phyloP scores from a whole-genome alignment of 75 land plant species.

The Pinus tabuliformis region DNA sequence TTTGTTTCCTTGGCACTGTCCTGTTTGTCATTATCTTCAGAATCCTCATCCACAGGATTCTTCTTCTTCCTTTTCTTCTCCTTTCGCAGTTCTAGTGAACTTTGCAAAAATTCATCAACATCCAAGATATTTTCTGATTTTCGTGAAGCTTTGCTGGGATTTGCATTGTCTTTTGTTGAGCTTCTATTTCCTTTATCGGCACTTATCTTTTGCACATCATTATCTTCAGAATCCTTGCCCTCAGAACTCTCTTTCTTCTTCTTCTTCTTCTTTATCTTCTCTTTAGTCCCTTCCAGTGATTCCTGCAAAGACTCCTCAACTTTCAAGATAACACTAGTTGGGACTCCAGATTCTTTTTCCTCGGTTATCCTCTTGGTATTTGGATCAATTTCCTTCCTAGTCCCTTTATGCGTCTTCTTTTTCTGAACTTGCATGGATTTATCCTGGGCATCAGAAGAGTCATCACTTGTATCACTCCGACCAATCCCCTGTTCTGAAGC shows the following conservation, averaged over 20 bases:
- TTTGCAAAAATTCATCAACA: background rate
- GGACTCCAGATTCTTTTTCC: background rate
- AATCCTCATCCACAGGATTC: background rate
- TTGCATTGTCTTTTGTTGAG: background rate
- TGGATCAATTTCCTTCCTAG: background rate
- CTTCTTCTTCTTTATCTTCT: background rate
- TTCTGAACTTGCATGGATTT: background rate
- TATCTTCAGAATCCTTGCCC: background rate
- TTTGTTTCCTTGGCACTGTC: background rate
- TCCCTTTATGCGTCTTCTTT: background rate
- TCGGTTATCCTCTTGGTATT: background rate
- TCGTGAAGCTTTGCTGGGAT: background rate
- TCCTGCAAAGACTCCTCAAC: background rate
- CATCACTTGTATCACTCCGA: background rate
- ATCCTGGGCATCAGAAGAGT: background rate
- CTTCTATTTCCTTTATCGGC: background rate
- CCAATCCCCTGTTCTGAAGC: background rate
- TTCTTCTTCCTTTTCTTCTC: background rate
- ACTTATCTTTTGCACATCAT: background rate
- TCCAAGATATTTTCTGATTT: background rate
- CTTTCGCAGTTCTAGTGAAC: background rate
- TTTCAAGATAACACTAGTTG: background rate
- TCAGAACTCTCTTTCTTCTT: conserved; percentile 3
- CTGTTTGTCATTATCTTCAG: background rate
- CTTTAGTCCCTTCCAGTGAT: background rate